Evolutionary conservation across 2,329 filamentous ascomycete species (phyloP), one percentile per base, ranked within the genome.

Genomic region (Rhynchosporium graminicola): DNA sequence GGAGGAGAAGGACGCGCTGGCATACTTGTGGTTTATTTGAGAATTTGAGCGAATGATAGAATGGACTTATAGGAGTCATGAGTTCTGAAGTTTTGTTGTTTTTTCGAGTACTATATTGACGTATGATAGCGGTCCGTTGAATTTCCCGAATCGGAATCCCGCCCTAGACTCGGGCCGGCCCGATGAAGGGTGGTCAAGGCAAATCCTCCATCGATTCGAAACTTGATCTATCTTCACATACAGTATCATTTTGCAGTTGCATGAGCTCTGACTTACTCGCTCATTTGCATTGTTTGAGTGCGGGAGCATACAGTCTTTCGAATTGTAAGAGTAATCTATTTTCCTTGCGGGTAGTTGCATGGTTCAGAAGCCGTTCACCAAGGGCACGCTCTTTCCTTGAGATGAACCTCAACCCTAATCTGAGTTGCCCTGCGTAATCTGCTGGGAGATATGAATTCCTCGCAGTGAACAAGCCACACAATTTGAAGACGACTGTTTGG

Each of bases 1-100:
- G 72, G 76, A 64, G 71, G 70, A 3, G 63, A 60, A 3, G 74
- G 67, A 28, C 29, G 40, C 26, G 46, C 29, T 56, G 43, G 50
- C 38, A 59, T 59, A 15, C 26, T 40, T 0, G 20, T 28, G 5
- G 10, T 42, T 5, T 40, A 9, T 55, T 2, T 40, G n/a, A 43
- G 26, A 33, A 40, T 40, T 10, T 6, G 47, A 38, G 33, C 26
- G 48, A n/a, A 52, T 36, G 48, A 6, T 29, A 33, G 31, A 20
- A 4, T 31, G 47, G 2, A 4, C 31, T 15, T 33, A 33, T 13
- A 9, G 20, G 3, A 28, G 26, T 13, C 15, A 9, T 46, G 20
- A 5, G 7, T 10, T n/a, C 15, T 5, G 10, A 26, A 36, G 12
- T 6, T 33, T 9, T 33, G 28, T 50, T 7, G 26, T 13, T 36